Evolutionary conservation across 345 rosid species (phyloP), one percentile per base, ranked within the genome.

Genomic region (Ceriops zippeliana): DNA sequence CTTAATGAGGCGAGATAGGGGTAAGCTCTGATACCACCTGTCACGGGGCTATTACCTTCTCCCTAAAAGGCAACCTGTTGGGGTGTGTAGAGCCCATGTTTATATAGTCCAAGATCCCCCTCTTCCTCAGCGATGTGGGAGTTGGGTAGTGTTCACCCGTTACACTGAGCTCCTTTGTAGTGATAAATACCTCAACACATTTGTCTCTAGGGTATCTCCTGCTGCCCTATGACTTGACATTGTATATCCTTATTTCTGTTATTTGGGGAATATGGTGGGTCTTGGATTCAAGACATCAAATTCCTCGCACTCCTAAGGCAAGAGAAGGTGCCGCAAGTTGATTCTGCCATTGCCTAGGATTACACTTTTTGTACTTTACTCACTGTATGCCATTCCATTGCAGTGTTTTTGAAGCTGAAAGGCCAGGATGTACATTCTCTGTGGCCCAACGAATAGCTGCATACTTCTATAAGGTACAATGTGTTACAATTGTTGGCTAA

Each of bases 371-470:
- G 17, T 42, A 42, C 17, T 42, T 42, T 11, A 42, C 19, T 42
- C 49, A 13, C 49, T 42, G 17, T 13, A 42, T 13, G 49, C 49
- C 17, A 15, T 15, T 42, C 17, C 49, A 42, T 13, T 78, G 70
- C 81, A 89, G 92, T 63, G 96, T 91, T 28, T 91, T 89, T 64
- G 96, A 89, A 84, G 97, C 97, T 67, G 90, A 84, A 81, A 81
- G 93, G 62, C 96, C 93, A 63, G 96, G 97, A 42, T 86, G 90
- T 77, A 78, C 80, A 67, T 91, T 86, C 69, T 75, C 96, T 0
- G 81, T 81, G 17, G 80, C 83, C 63, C 97, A 91, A 80, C 82
- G 96, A 73, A 72, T 85, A 70, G 97, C 80, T 51, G 85, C 92
- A 20, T 91, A 91, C 71, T 91, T 91, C 75, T 89, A 75, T 60